Evolutionary conservation across 805 yeast species (phyloP).

Genomic region (Metschnikowia cubensis): DNA sequence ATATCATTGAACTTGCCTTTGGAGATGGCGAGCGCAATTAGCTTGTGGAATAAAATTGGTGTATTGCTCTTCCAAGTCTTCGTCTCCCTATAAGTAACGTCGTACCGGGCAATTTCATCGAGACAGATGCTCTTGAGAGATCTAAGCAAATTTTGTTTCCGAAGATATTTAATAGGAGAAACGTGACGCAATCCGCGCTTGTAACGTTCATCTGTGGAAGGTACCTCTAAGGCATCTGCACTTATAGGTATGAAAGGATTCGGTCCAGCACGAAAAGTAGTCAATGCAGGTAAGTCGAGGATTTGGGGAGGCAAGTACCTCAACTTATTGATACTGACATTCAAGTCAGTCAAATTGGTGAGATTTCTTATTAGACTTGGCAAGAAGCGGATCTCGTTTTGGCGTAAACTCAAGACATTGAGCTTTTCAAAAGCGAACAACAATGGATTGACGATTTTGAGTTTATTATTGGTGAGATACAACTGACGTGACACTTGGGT

Average conservation of each 20-base stretch:
- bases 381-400: conserved; percentile 30
- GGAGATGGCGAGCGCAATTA: conserved; percentile 50
- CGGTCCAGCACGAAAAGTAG: conserved; percentile 52
- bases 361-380: conserved; percentile 21
- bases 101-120: conserved; percentile 46
- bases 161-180: conserved; percentile 26
- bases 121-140: conserved; percentile 47
- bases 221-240: conserved; percentile 22
- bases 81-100: conserved; percentile 52
- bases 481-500: conserved; percentile 38
- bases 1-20: conserved; percentile 48
- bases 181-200: conserved; percentile 12
- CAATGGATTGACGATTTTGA: conserved; percentile 46
- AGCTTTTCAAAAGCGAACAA: conserved; percentile 48
- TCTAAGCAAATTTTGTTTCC: conserved; percentile 29
- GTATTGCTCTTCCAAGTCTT: conserved; percentile 49
- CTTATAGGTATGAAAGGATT: conserved; percentile 38
- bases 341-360: conserved; percentile 43
- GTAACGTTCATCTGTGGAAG: background rate
- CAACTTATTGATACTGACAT: conserved; percentile 49
- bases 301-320: conserved; percentile 52
- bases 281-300: conserved; percentile 40
- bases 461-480: conserved; percentile 47
- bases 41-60: conserved; percentile 41
- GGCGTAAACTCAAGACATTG: conserved; percentile 50